Percentiles rank a stretch among this genome's conserved stretches.
phyloP scores from a whole-genome alignment of 1,284 basidiomycete species.

The Singerocomus inundabilis region DNA sequence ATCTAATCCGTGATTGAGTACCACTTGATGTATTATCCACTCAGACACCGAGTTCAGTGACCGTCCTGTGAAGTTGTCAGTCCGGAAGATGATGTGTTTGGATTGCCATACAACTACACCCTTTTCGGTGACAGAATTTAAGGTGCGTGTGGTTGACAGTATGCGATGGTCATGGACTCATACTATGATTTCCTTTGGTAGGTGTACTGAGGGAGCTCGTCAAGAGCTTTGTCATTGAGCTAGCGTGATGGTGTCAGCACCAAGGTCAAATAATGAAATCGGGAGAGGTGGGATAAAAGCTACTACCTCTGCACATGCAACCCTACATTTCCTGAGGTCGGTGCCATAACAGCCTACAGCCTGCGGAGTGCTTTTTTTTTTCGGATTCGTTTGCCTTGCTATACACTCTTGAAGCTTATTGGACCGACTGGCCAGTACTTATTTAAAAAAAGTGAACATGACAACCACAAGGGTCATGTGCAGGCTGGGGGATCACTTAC shows the following conservation, averaged over 20 bases:
- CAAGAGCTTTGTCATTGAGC: constrained; percentile 44
- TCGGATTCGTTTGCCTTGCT: too few relatives aligned
- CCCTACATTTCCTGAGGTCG: constrained; percentile 4
- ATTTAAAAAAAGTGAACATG: too few relatives aligned
- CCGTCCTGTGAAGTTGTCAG: too few relatives aligned
- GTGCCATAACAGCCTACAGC: background rate
- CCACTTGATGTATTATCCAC: too few relatives aligned
- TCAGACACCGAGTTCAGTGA: too few relatives aligned
- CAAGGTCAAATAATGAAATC: constrained; percentile 31
- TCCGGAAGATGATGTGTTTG: too few relatives aligned
- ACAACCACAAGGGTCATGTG: too few relatives aligned
- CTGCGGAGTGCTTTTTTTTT: too few relatives aligned
- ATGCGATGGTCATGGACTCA: background rate
- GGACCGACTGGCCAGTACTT: too few relatives aligned
- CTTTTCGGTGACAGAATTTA: constrained; percentile 35
- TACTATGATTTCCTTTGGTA: constrained; percentile 14
- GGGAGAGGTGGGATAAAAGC: constrained; percentile 19
- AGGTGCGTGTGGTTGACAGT: constrained; percentile 33
- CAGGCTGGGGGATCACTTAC: too few relatives aligned
- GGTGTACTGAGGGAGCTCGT: constrained; percentile 46
- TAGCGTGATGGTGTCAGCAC: constrained; percentile 41
- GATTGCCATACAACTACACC: too few relatives aligned
- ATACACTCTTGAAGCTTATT: background rate
- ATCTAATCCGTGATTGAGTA: too few relatives aligned
- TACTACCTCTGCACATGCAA: constrained; percentile 23